Evolutionary conservation across 257 asterid genomes (phyloP).

Genomic region (Jacaranda mimosifolia): DNA sequence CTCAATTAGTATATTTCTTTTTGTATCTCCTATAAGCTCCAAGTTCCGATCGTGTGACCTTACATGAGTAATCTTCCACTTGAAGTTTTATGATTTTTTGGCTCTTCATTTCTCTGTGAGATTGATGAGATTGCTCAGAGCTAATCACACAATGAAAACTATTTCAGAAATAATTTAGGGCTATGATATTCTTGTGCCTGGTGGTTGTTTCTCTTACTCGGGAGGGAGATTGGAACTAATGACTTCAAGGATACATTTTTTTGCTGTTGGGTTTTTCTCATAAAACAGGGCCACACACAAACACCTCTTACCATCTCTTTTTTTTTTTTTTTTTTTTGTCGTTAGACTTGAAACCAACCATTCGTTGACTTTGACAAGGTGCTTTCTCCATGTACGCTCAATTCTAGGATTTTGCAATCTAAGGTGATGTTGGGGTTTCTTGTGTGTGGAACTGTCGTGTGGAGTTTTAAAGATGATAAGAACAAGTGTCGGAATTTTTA

Average conservation of each 20-base stretch:
- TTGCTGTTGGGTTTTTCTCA: background rate
- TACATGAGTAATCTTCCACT: background rate
- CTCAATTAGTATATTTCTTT: background rate
- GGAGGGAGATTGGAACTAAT: background rate
- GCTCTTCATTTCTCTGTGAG: background rate
- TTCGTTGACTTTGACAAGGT: background rate
- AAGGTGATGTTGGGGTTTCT: no score
- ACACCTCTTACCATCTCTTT: no score
- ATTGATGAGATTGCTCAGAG: background rate
- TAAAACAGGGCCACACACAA: background rate
- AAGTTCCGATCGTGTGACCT: conserved; percentile 7
- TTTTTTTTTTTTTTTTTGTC: no score
- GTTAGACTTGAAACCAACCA: background rate
- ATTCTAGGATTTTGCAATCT: background rate
- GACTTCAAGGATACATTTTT: background rate
- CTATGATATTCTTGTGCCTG: background rate
- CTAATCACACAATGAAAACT: conserved; percentile 12
- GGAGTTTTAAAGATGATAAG: no score
- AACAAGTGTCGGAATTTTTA: no score
- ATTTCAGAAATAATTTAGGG: background rate
- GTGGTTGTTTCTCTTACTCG: background rate
- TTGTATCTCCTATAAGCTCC: background rate
- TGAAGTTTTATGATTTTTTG: background rate
- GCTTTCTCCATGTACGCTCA: background rate
- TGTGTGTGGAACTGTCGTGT: no score